These are phyloP conservation scores for Komagataella pastoris DNA, from an alignment of 805 yeast genomes.

Conservation along the genomic window DNA sequence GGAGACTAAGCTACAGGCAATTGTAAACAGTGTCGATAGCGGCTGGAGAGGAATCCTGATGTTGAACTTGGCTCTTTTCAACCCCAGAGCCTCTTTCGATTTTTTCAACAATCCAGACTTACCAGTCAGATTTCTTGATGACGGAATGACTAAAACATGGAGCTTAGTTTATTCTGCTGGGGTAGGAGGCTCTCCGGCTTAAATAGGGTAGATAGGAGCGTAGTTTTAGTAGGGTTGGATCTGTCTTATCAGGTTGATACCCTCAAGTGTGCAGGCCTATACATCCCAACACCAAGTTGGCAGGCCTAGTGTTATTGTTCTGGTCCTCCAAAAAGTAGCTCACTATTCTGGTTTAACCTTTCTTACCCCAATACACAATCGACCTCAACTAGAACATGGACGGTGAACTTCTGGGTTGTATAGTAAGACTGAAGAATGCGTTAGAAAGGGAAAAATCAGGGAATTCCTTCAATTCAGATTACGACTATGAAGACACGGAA, in stretches of 20 bases:
- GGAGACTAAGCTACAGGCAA: constrained; percentile 31
- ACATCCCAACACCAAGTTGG: background rate
- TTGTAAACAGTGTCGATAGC: constrained; percentile 35
- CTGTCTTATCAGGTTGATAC: background rate
- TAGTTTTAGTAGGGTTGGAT: background rate
- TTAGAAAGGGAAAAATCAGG: background rate
- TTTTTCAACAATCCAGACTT: constrained; percentile 48
- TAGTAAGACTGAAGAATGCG: background rate
- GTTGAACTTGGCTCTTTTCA: constrained; percentile 61
- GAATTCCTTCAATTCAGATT: background rate
- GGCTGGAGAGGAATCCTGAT: constrained; percentile 69
- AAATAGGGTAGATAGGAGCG: background rate
- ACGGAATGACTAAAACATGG: constrained; percentile 84
- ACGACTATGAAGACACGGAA: background rate
- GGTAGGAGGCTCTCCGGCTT: background rate
- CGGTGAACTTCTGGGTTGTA: background rate
- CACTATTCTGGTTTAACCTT: background rate
- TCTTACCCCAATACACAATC: background rate
- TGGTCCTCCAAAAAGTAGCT: background rate
- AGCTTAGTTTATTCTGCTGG: constrained; percentile 65
- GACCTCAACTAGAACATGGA: background rate
- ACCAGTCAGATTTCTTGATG: constrained; percentile 47
- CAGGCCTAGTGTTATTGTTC: background rate
- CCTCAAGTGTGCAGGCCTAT: background rate
- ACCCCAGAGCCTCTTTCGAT: constrained; percentile 48